Evolutionary conservation across 805 yeast genomes (phyloP).

Genomic region (Schwanniomyces occidentalis): DNA sequence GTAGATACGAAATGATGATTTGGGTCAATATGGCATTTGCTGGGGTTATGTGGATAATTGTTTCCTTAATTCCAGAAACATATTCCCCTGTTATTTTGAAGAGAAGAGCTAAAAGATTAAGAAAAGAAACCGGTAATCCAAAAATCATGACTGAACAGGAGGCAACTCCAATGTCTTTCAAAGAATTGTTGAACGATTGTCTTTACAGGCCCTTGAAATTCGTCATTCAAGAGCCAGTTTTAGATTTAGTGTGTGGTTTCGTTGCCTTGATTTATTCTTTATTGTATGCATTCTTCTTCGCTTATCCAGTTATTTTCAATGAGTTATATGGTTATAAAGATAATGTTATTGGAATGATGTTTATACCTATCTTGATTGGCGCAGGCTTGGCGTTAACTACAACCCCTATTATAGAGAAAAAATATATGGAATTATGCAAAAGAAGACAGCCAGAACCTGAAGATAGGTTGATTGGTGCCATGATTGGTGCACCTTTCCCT

Average conservation of each 20-base stretch:
- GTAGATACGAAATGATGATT: slow-evolving; percentile 65
- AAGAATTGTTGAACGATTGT: slow-evolving; percentile 71
- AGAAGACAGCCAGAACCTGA: slow-evolving; percentile 70
- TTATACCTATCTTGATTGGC: slow-evolving; percentile 87
- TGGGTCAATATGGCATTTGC: slow-evolving; percentile 95
- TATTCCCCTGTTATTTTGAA: slow-evolving; percentile 80
- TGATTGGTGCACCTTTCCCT: slow-evolving; percentile 82
- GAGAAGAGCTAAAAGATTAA: slow-evolving; percentile 60
- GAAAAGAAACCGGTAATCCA: slow-evolving; percentile 78
- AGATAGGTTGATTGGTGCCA: slow-evolving; percentile 77
- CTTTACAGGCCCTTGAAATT: slow-evolving; percentile 79
- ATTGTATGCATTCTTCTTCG: slow-evolving; percentile 90
- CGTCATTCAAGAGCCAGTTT: slow-evolving; percentile 77
- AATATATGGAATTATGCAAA: slow-evolving; percentile 52
- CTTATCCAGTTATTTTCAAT: slow-evolving; percentile 86
- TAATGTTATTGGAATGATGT: slow-evolving; percentile 80
- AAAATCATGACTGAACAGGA: slow-evolving; percentile 93
- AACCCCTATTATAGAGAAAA: slow-evolving; percentile 72
- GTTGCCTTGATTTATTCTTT: slow-evolving; percentile 89
- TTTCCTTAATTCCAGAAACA: slow-evolving; percentile 80
- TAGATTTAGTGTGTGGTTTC: slow-evolving; percentile 79
- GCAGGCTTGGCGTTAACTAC: slow-evolving; percentile 70
- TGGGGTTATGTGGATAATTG: slow-evolving; percentile 74
- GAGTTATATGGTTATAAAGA: slow-evolving; percentile 77
- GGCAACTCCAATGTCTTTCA: slow-evolving; percentile 68